Percentiles rank a stretch among this genome's conserved stretches.
These are phyloP conservation scores for Paramyrothecium sp. DNA, from an alignment of 2,329 filamentous ascomycete genomes.

Conservation along the genomic window DNA sequence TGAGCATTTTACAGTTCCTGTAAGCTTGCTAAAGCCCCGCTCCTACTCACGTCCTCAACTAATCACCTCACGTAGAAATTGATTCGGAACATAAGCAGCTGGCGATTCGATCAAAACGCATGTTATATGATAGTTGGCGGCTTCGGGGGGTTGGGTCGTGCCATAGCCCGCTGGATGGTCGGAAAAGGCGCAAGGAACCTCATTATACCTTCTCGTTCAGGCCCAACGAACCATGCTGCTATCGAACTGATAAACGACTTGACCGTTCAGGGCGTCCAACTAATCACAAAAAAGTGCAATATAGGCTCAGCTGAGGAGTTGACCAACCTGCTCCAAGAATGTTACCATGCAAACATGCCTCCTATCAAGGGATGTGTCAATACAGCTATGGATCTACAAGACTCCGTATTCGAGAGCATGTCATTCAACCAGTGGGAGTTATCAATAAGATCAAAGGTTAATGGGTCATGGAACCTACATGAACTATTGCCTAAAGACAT, in stretches of 20 bases:
- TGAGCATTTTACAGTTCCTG: too few relatives aligned
- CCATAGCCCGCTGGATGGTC: slow-evolving; percentile 15
- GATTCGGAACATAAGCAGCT: neutral
- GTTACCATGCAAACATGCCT: slow-evolving; percentile 9
- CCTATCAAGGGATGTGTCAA: slow-evolving; percentile 24
- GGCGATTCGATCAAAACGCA: neutral
- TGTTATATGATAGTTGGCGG: slow-evolving; percentile 21
- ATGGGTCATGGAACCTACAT: slow-evolving; percentile 29
- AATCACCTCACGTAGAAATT: too few relatives aligned
- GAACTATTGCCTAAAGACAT: slow-evolving; percentile 9
- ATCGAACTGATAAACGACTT: slow-evolving; percentile 11
- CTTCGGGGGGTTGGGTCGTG: slow-evolving; percentile 17
- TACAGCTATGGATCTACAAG: slow-evolving; percentile 27
- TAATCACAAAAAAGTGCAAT: slow-evolving; percentile 13
- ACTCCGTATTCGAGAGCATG: slow-evolving; percentile 27
- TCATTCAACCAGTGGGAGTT: slow-evolving; percentile 19
- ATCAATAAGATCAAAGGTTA: too few relatives aligned
- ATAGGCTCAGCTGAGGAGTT: slow-evolving; percentile 7
- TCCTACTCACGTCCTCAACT: too few relatives aligned
- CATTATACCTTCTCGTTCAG: slow-evolving; percentile 26
- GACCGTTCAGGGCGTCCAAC: slow-evolving; percentile 3
- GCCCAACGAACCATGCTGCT: slow-evolving; percentile 12
- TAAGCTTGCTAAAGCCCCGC: too few relatives aligned
- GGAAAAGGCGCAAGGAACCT: slow-evolving; percentile 20
- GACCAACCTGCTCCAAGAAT: slow-evolving; percentile 6